Evolutionary conservation across 305 asterid genomes (phyloP), one percentile per base, ranked within the genome.

Genomic region (Fraxinus velutina): DNA sequence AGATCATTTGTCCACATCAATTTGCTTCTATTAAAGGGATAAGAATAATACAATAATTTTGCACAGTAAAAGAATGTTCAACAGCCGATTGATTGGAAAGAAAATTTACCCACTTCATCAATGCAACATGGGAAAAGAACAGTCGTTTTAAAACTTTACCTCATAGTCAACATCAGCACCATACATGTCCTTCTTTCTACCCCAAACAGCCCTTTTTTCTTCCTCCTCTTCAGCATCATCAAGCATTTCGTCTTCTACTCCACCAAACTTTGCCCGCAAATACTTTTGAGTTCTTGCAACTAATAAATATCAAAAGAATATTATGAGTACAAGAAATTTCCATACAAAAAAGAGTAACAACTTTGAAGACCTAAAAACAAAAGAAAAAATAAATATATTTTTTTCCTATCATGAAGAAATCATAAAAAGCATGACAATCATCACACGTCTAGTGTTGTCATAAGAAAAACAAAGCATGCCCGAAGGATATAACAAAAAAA

Each of bases 271-370:
- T 44, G 89, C 86, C 64, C 81, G 85, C 85, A 94, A 52, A 86
- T 78, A 89, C 84, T 89, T 94, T 75, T 92, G 95, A 71, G 92
- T 92, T 89, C 92, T 90, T 80, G 79, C 79, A 85, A 96, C 99
- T 96, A 83, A 83, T 17, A 79, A 37, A 66, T 76, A 47, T 76
- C 78, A 79, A 74, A 68, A 82, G 2, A 76, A 73, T 42, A 75
- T 64, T 39, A 24, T 79, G 62, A 83, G 17, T 17, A 21, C 33
- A 79, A 36, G 30, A 29, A 76, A 75, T 33, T 84, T 71, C 79
- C 6, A 64, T 15, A 13, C 66, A 79, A 78, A 78, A 47, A 75
- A 73, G 50, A 80, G 50, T 78, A 39, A 79, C 50, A 72, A 77
- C 37, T 17, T 81, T 29, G 33, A 79, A 4, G 24, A 33, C 30